These are phyloP conservation scores for Gleditsia sinensis DNA, from an alignment of 306 rosid species.

Conservation along the genomic window DNA sequence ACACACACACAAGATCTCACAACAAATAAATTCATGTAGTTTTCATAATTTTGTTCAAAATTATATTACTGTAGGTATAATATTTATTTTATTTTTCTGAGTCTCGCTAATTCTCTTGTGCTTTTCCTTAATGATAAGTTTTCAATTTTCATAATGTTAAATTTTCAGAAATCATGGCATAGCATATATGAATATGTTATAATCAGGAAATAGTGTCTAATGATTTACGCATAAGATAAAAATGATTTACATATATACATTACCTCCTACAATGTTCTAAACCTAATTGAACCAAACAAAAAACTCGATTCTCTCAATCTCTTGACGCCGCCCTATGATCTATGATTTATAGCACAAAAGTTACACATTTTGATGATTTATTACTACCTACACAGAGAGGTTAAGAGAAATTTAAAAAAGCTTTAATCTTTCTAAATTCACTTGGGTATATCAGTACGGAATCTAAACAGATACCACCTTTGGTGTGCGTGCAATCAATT, in stretches of 20 bases:
- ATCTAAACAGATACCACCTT: conserved; percentile 82
- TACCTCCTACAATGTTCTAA: not conserved
- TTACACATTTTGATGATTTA: not conserved
- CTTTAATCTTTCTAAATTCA: conserved; percentile 45
- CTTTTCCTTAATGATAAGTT: too few species aligned
- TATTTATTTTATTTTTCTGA: too few species aligned
- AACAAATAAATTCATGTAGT: too few species aligned
- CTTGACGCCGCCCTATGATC: conserved; percentile 17
- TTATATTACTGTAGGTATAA: too few species aligned
- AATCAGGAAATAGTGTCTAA: not conserved
- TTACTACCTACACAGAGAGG: conserved; percentile 29
- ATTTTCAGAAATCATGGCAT: too few species aligned
- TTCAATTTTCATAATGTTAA: too few species aligned
- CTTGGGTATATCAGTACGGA: conserved; percentile 59
- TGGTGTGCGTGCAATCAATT: conserved; percentile 82
- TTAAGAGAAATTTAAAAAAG: conserved; percentile 41
- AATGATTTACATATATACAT: not conserved
- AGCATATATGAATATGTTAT: not conserved
- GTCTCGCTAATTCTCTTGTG: too few species aligned
- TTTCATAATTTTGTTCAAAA: too few species aligned
- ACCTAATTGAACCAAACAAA: conserved; percentile 31
- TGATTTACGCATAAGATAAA: not conserved
- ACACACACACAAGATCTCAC: too few species aligned
- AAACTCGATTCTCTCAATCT: conserved; percentile 34
- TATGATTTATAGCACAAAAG: conserved; percentile 24